Evolutionary conservation across 169 alveolate genomes (phyloP), one percentile per base, ranked within the genome.

Genomic region (Plasmodium blacklocki): DNA sequence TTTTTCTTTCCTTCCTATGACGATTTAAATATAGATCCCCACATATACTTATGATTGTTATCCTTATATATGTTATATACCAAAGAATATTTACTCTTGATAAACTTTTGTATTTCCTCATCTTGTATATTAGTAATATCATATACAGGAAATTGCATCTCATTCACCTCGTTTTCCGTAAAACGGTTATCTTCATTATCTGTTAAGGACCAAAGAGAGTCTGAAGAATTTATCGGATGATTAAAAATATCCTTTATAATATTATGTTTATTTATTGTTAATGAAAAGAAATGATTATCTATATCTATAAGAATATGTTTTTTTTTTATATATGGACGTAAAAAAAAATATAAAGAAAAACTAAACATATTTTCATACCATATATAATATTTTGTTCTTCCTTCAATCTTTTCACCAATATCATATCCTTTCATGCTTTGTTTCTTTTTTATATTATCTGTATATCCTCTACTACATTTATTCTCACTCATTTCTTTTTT

Each of bases 381-480:
- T 6, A 86, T 14, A 72, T 86, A 86, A 62, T 86, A 72, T 72
- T 72, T 86, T 39, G 92, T 39, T 60, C 58, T 60, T 11, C 92
- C 92, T 72, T 86, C 88, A 12, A 86, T 86, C 12, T 71, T 39
- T 73, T 86, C 92, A 2, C 92, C 92, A 18, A 86, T 45, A 74
- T 86, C 88, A 49, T 86, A 86, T 3, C 92, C 92, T 86, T 86
- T 86, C 63, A 86, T 60, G 1, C 68, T 72, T 63, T 86, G 92
- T 56, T 86, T 86, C 21, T 86, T 86, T 86, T 86, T 86, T n/a
- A 86, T 86, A 64, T 86, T 86, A 59, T 86, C 92, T n/a, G 88
- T 73, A 66, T 86, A 86, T 3, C 92, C 92, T 50, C 92, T 72
- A 73, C 92, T 73, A 67, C 15, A 86, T 49, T 72, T 71, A 59